These are phyloP conservation scores for Apiotrichum brassicae DNA, from an alignment of 1,284 basidiomycete genomes.

Conservation along the genomic window DNA sequence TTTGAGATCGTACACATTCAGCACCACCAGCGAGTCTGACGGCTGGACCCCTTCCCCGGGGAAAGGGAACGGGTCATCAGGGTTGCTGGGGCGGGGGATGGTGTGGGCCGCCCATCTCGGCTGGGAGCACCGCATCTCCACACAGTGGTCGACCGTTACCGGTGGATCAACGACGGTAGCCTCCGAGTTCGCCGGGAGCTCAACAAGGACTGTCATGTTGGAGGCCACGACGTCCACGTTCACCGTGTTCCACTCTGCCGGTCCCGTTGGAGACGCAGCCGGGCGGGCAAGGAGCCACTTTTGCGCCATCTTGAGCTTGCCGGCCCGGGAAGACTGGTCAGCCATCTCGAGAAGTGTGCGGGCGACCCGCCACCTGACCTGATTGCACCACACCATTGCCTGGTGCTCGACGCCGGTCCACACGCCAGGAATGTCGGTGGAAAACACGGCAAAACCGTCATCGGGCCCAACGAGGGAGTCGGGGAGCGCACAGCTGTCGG, in stretches of 20 bases:
- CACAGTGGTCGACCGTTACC: conserved; percentile 7
- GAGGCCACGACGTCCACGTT: background rate
- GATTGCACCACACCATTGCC: conserved; percentile 98
- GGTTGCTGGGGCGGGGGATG: conserved; percentile 17
- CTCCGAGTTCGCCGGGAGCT: background rate
- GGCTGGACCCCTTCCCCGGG: conserved; percentile 34
- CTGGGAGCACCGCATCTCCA: background rate
- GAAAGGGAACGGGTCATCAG: conserved; percentile 28
- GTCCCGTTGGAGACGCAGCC: background rate
- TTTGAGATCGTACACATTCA: conserved; percentile 6
- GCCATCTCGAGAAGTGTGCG: conserved; percentile 67
- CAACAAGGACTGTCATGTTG: conserved; percentile 21
- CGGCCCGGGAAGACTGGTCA: conserved; percentile 1
- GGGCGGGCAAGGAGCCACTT: conserved; percentile 9
- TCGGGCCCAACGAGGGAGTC: conserved; percentile 14
- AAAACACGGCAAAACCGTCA: conserved; percentile 71
- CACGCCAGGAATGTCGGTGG: conserved; percentile 75
- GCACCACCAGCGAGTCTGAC: conserved; percentile 21
- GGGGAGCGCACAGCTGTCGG: conserved; percentile 76
- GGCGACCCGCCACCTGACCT: conserved; percentile 83
- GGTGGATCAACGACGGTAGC: background rate
- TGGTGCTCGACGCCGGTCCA: conserved; percentile 95
- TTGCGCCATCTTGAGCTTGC: conserved; percentile 13
- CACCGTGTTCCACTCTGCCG: too few species aligned
- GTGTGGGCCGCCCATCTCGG: background rate